phyloP scores from a whole-genome alignment of 176 grass and related monocot genomes.

The Eragrostis curvula region DNA sequence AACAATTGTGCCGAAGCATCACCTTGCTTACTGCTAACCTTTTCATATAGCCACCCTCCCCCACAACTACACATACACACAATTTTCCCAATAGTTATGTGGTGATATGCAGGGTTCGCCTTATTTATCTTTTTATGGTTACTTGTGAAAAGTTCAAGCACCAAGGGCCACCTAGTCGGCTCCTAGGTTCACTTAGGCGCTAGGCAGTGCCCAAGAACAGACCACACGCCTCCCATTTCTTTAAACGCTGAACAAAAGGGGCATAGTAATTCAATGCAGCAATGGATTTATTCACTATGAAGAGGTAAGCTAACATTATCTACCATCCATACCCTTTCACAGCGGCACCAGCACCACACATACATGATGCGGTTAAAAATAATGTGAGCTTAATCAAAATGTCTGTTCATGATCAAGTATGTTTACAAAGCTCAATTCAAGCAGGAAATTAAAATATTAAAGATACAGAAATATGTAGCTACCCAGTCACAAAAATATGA shows the following conservation, averaged over 20 bases:
- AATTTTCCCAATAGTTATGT: too few species aligned
- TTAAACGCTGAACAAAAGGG: background rate
- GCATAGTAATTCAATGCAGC: background rate
- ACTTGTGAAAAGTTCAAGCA: too few species aligned
- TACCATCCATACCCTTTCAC: background rate
- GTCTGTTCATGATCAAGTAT: background rate
- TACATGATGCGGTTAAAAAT: slow-evolving; percentile 13
- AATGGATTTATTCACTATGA: background rate
- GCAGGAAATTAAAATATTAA: background rate
- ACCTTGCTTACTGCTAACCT: too few species aligned
- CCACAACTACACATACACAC: too few species aligned
- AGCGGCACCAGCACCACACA: background rate
- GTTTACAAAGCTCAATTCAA: background rate
- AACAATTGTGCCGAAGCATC: background rate
- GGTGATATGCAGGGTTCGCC: too few species aligned
- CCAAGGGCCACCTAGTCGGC: too few species aligned
- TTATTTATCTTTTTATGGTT: too few species aligned
- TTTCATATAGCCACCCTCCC: too few species aligned
- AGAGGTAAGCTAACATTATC: too few species aligned
- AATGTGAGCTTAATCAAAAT: background rate
- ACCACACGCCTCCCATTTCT: background rate
- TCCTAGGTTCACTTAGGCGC: background rate
- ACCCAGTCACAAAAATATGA: background rate
- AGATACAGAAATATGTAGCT: background rate
- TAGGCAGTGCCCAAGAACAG: background rate